Evolutionary conservation across 2,329 filamentous ascomycete species (phyloP).

Genomic region (Teratosphaeriaceae sp.): DNA sequence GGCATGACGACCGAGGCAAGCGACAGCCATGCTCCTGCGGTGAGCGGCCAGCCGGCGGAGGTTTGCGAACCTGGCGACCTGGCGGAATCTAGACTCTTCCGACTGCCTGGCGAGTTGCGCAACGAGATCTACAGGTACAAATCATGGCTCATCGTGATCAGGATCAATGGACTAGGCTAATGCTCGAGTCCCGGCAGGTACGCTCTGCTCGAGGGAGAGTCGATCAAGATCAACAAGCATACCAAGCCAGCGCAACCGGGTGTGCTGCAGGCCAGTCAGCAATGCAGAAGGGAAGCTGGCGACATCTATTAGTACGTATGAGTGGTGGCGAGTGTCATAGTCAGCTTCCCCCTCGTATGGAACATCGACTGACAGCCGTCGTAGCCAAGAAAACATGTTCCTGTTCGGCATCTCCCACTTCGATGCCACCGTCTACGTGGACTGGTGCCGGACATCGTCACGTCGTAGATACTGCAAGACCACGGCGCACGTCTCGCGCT

Average conservation of each 20-base stretch:
- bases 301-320: slow-evolving; percentile 8
- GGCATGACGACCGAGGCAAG: too few relatives aligned
- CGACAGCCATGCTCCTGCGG: too few relatives aligned
- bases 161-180: neutral
- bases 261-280: neutral
- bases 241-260: slow-evolving; percentile 1
- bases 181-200: too few relatives aligned
- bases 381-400: slow-evolving; percentile 5
- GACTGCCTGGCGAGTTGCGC: slow-evolving; percentile 5
- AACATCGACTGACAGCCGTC: too few relatives aligned
- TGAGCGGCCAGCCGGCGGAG: too few relatives aligned
- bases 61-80: too few relatives aligned
- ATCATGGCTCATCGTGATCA: neutral
- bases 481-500: slow-evolving; percentile 2
- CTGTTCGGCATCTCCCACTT: slow-evolving; percentile 1
- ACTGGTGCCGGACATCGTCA: slow-evolving; percentile 2
- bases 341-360: too few relatives aligned
- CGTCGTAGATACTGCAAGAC: slow-evolving; percentile 1
- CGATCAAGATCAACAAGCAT: slow-evolving; percentile 5
- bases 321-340: too few relatives aligned
- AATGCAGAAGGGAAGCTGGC: neutral
- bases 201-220: neutral
- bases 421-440: slow-evolving; percentile 1
- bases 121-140: slow-evolving; percentile 4
- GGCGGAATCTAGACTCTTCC: neutral